phyloP scores from a whole-genome alignment of 306 rosid genomes.

The Castanea sativa region DNA sequence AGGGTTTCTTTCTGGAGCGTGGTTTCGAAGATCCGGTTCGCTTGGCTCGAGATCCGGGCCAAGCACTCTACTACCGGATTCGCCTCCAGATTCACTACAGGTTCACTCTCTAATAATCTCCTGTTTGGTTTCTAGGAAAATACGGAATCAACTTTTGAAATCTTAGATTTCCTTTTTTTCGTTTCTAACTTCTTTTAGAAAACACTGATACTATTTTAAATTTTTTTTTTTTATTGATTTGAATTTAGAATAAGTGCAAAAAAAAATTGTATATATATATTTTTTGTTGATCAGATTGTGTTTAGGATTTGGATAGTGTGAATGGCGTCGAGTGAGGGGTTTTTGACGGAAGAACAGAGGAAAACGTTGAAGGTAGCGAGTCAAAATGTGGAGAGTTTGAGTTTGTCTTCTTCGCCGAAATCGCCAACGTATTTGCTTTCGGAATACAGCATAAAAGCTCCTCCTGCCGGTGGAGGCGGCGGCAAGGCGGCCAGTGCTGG shows the following conservation, averaged over 20 bases:
- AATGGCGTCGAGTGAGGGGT: slow-evolving; percentile 93
- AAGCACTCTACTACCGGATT: slow-evolving; percentile 58
- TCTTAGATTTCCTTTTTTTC: background rate
- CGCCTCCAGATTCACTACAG: slow-evolving; percentile 38
- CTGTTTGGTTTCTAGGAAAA: slow-evolving; percentile 9
- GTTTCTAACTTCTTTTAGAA: no score
- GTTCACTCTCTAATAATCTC: slow-evolving; percentile 18
- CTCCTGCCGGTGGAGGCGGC: slow-evolving; percentile 35
- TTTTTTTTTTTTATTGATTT: background rate
- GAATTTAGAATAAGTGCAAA: background rate
- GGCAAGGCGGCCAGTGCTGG: slow-evolving; percentile 82
- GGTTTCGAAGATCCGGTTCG: slow-evolving; percentile 40
- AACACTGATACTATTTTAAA: background rate
- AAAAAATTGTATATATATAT: no score
- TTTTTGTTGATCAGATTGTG: background rate
- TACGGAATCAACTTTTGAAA: background rate
- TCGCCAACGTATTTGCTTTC: slow-evolving; percentile 72
- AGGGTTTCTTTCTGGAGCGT: slow-evolving; percentile 2
- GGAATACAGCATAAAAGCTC: slow-evolving; percentile 76
- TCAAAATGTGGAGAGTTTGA: slow-evolving; percentile 63
- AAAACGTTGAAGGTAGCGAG: slow-evolving; percentile 69
- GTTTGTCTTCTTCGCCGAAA: slow-evolving; percentile 81
- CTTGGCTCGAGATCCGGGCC: slow-evolving; percentile 99
- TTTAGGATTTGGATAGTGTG: slow-evolving; percentile 14
- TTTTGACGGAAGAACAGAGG: slow-evolving; percentile 89